Conservation (phyloP, 345 rosid species). For the Murraya paniculata region DNA sequence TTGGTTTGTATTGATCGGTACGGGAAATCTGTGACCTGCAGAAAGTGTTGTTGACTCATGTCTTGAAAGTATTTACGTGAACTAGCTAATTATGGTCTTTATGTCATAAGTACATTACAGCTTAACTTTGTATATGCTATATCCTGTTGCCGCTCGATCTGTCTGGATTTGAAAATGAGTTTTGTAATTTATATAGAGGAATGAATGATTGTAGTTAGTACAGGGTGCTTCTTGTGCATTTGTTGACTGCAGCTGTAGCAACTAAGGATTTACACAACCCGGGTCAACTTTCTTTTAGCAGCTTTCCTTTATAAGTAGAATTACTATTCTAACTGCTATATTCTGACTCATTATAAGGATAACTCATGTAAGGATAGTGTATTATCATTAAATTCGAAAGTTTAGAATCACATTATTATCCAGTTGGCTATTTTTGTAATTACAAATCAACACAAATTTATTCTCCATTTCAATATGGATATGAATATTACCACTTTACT, state of each 20-base stretch:
- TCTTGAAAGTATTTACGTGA: not conserved
- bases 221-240: constrained; percentile 1
- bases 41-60: not conserved
- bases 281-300: too few relatives aligned
- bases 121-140: constrained; percentile 19
- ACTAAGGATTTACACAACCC: not conserved
- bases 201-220: not conserved
- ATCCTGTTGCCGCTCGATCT: not conserved
- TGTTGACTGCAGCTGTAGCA: not conserved
- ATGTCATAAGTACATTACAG: not conserved
- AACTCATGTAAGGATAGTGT: too few relatives aligned
- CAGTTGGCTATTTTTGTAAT: too few relatives aligned
- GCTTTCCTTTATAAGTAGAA: too few relatives aligned
- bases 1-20: not conserved
- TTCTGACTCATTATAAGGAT: too few relatives aligned
- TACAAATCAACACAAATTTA: too few relatives aligned
- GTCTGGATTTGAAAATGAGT: constrained; percentile 10
- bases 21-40: not conserved
- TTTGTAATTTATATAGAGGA: constrained; percentile 17
- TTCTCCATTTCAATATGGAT: too few relatives aligned
- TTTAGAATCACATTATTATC: too few relatives aligned
- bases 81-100: not conserved
- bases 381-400: too few relatives aligned
- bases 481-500: too few relatives aligned
- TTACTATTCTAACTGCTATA: too few relatives aligned